Evolutionary conservation across 75 land plant species (phyloP).

Genomic region (Chamaecyparis obtusa): DNA sequence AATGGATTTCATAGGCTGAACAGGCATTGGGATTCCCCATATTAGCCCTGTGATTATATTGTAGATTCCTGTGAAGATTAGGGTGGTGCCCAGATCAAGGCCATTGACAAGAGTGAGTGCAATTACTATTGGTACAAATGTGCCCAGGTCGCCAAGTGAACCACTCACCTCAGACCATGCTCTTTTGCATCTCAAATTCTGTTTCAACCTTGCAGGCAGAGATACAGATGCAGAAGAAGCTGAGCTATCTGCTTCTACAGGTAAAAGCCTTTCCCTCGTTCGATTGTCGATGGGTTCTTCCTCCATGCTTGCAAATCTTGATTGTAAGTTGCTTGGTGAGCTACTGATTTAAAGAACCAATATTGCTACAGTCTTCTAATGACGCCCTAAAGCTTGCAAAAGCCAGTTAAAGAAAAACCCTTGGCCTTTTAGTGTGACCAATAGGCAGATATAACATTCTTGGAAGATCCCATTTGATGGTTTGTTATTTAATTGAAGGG

Average conservation of each 20-base stretch:
- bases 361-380: not conserved
- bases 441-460: not conserved
- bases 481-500: too few species aligned
- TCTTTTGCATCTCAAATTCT: not conserved
- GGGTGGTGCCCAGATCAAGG: constrained; percentile 75
- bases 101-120: constrained; percentile 66
- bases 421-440: not conserved
- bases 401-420: not conserved
- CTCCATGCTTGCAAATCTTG: not conserved
- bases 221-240: not conserved
- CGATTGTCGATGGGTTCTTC: not conserved
- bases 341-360: not conserved
- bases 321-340: not conserved
- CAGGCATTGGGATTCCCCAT: constrained; percentile 92
- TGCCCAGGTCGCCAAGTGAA: constrained; percentile 85
- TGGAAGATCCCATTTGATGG: too few species aligned
- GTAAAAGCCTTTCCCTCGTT: not conserved
- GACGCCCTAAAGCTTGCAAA: not conserved
- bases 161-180: constrained; percentile 73
- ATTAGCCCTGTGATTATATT: constrained; percentile 69
- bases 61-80: constrained; percentile 79
- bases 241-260: not conserved
- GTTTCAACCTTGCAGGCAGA: not conserved
- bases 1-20: constrained; percentile 94
- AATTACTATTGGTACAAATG: constrained; percentile 76